Percentiles rank a stretch among this genome's conserved stretches.
These are phyloP conservation scores for Colletotrichum neosansevieriae DNA, from an alignment of 2,329 filamentous ascomycete genomes.

Conservation along the genomic window DNA sequence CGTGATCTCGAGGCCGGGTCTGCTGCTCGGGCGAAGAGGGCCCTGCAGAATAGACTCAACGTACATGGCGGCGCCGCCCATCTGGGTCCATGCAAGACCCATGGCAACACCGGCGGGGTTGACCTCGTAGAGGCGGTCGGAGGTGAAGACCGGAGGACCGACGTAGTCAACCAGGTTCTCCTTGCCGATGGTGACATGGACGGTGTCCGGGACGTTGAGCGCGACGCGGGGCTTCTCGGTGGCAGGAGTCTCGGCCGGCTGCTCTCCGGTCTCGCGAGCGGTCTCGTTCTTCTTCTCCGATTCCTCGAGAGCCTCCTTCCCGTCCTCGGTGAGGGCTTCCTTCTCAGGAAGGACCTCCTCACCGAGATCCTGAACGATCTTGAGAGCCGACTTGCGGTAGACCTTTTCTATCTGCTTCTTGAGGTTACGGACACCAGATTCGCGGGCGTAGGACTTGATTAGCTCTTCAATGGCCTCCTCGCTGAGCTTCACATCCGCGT, in stretches of 20 bases:
- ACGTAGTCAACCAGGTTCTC: constrained; percentile 97
- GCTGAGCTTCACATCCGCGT: constrained; percentile 88
- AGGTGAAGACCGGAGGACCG: constrained; percentile 93
- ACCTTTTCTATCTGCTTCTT: constrained; percentile 99
- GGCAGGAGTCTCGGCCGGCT: constrained; percentile 45
- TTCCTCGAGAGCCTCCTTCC: constrained; percentile 81
- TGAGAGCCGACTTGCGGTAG: constrained; percentile 95
- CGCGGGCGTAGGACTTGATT: constrained; percentile 98
- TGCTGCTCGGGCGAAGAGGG: constrained; percentile 78
- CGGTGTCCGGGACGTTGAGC: constrained; percentile 85
- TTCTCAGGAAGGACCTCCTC: constrained; percentile 86
- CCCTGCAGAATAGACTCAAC: constrained; percentile 96
- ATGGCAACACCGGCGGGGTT: constrained; percentile 96
- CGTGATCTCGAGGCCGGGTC: constrained; percentile 87
- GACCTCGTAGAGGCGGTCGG: constrained; percentile 92
- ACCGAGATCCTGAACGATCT: constrained; percentile 95
- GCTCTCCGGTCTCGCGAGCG: constrained; percentile 56
- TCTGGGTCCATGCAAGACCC: constrained; percentile 97
- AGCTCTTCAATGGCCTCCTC: constrained; percentile 93
- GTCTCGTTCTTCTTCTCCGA: constrained; percentile 76
- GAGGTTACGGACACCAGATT: constrained; percentile 95
- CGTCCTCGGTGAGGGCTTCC: constrained; percentile 85
- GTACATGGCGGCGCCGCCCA: constrained; percentile 96
- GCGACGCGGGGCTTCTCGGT: constrained; percentile 77
- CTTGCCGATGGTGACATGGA: constrained; percentile 88